Conservation (phyloP, 352 stramenopile species). For the Globisporangium recalcitrans region DNA sequence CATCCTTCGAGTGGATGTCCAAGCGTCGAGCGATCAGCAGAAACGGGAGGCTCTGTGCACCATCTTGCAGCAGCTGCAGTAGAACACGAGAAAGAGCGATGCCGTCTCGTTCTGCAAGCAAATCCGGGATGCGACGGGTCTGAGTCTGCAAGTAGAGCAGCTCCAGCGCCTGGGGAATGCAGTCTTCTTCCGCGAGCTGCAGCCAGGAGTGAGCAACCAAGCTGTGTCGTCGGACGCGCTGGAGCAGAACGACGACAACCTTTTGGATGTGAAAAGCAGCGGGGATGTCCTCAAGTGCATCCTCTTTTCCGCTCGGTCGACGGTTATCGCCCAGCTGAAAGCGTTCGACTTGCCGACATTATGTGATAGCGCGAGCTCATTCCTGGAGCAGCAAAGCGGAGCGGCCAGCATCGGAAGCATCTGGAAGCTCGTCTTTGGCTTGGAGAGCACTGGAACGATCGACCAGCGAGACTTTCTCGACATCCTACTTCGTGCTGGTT, state of each 20-base stretch:
- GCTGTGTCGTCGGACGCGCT: not conserved
- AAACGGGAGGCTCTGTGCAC: constrained; percentile 28
- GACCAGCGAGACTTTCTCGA: constrained; percentile 46
- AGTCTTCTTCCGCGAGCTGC: constrained; percentile 36
- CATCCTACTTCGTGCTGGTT: constrained; percentile 31
- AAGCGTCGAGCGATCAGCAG: not conserved
- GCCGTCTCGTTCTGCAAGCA: constrained; percentile 20
- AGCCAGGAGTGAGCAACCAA: constrained; percentile 8
- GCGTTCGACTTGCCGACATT: constrained; percentile 25
- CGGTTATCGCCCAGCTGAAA: constrained; percentile 27
- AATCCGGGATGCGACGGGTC: constrained; percentile 23
- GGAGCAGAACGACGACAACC: constrained; percentile 13
- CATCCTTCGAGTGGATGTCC: constrained; percentile 22
- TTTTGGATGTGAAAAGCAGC: constrained; percentile 35
- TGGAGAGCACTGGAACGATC: constrained; percentile 23
- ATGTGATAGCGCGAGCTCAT: constrained; percentile 25
- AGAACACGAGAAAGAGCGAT: constrained; percentile 30
- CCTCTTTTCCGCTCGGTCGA: constrained; percentile 15
- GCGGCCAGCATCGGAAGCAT: constrained; percentile 28
- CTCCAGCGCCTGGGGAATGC: constrained; percentile 37
- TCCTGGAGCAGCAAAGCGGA: constrained; percentile 33
- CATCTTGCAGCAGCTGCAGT: constrained; percentile 44
- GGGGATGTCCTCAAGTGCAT: constrained; percentile 27
- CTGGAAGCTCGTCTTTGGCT: constrained; percentile 45
- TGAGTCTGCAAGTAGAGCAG: constrained; percentile 25